Base-by-base conservation (phyloP, 148 eudicot genomes). In the Hydrangea macrophylla region DNA sequence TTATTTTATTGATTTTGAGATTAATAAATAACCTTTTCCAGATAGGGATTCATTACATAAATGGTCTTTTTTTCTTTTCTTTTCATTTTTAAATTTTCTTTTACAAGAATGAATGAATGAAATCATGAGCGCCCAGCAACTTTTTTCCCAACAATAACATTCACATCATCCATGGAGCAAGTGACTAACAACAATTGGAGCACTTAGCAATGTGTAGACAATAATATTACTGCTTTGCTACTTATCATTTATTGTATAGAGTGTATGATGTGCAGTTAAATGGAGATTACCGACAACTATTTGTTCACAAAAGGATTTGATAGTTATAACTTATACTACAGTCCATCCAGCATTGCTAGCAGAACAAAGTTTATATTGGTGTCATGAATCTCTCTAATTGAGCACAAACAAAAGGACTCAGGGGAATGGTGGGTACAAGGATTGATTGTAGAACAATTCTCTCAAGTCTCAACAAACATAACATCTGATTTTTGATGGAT, bases 271-370 rank as follows among this genome's bases (percentile, higher is more conserved):
- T 27, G 48, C 48, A 26, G n/a, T 23, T 26, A 40, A 0, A 44
- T 30, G 24, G 6, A 64, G 55, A 50, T 9, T 22, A 10, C 30
- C 28, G 6, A 5, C 1, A 48, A 18, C 32, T 35, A n/a, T 30
- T 28, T 9, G 27, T n/a, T 64, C 4, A 15, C 24, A n/a, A 45
- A 37, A 40, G 6, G 11, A 42, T 2, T 42, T 26, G 17, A 27
- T 10, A 64, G 36, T 44, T n/a, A 64, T 55, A 26, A 20, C 55
- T n/a, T n/a, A n/a, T n/a, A n/a, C n/a, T n/a, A 64, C 12, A 24
- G 44, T n/a, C 55, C 42, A 32, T 24, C 26, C 56, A 18, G 68
- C 68, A 65, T 65, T 13, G 40, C 31, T 45, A 5, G 24, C 27
- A 18, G 27, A 30, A n/a, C 30, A 31, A 3, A 5, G 18, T 12